Evolutionary conservation across 106 monocot genomes (phyloP).

Genomic region (Dioscorea alata): DNA sequence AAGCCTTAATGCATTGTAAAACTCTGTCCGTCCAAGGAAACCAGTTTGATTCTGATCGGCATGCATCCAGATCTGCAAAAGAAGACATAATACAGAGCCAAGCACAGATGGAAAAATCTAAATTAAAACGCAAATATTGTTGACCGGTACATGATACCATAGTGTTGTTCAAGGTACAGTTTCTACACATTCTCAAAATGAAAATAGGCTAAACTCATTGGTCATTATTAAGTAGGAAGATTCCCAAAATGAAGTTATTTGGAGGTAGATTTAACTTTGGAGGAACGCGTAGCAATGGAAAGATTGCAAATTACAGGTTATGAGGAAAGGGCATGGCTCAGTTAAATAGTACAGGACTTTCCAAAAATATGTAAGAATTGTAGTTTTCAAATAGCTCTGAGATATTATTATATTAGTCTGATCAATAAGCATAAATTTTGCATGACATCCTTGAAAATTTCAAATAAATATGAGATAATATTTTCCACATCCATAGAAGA

Average conservation of each 20-base stretch:
- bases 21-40: constrained; percentile 85
- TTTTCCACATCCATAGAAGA: too few species aligned
- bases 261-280: not conserved
- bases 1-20: constrained; percentile 78
- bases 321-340: too few species aligned
- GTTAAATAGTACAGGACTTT: too few species aligned
- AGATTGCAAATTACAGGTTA: not conserved
- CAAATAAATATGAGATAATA: too few species aligned
- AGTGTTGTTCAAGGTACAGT: not conserved
- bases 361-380: too few species aligned
- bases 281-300: not conserved
- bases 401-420: too few species aligned
- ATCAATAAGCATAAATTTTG: too few species aligned
- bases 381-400: too few species aligned
- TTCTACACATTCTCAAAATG: not conserved
- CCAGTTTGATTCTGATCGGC: constrained; percentile 61
- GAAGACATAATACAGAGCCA: not conserved
- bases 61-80: constrained; percentile 82
- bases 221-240: not conserved
- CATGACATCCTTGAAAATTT: too few species aligned
- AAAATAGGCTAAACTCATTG: not conserved
- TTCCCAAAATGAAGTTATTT: not conserved
- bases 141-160: not conserved
- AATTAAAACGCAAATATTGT: not conserved
- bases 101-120: not conserved